These are phyloP conservation scores for Herpotrichia juniperi DNA, from an alignment of 2,329 filamentous ascomycete species.

Conservation along the genomic window DNA sequence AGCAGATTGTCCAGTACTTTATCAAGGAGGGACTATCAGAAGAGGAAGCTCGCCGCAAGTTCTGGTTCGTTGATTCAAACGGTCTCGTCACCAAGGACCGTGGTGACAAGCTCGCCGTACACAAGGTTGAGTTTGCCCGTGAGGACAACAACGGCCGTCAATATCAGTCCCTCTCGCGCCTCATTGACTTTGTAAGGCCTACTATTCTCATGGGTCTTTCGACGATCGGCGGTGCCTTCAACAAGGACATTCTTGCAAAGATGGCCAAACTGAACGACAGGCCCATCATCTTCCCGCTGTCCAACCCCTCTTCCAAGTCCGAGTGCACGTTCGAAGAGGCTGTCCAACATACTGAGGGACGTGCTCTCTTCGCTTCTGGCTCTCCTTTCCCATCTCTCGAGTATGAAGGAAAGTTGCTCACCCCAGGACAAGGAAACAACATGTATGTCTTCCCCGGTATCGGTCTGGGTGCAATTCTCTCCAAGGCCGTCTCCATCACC, in stretches of 20 bases:
- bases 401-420: constrained; percentile 52
- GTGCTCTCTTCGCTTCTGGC: constrained; percentile 90
- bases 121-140: constrained; percentile 74
- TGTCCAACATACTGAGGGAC: constrained; percentile 87
- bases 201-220: constrained; percentile 94
- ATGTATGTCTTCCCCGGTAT: constrained; percentile 97
- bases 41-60: constrained; percentile 84
- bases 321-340: constrained; percentile 98
- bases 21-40: constrained; percentile 89
- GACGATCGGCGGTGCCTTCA: constrained; percentile 94
- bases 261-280: constrained; percentile 68
- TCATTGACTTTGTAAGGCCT: constrained; percentile 93
- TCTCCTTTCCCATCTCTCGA: constrained; percentile 81
- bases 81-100: constrained; percentile 93
- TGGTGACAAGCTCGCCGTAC: constrained; percentile 90
- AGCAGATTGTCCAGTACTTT: constrained; percentile 97
- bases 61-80: constrained; percentile 97
- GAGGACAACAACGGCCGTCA: constrained; percentile 69
- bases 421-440: constrained; percentile 73
- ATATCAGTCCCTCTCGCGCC: constrained; percentile 81
- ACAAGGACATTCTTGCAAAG: constrained; percentile 76
- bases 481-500: constrained; percentile 84
- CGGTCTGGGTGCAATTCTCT: constrained; percentile 89
- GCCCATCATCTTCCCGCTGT: constrained; percentile 84
- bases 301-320: constrained; percentile 94